Evolutionary conservation across 495 filamentous ascomycete species (phyloP).

Genomic region (Recurvomyces mirabilis): DNA sequence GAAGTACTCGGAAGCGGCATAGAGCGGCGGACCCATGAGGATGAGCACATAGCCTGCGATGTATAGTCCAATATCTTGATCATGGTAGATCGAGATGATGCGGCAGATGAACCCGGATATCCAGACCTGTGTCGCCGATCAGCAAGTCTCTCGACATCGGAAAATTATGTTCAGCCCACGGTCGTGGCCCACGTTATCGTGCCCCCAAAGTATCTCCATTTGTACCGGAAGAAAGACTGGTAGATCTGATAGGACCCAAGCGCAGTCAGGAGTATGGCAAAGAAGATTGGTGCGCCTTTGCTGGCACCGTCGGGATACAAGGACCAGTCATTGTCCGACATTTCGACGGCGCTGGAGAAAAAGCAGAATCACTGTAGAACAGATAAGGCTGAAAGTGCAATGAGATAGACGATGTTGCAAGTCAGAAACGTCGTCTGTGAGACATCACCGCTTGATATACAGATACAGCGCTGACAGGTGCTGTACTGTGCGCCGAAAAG

Average conservation of each 20-base stretch:
- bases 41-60: slow-evolving; percentile 12
- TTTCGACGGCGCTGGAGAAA: too few relatives aligned
- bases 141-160: not conserved
- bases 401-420: too few relatives aligned
- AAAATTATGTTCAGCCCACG: not conserved
- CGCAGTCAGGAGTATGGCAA: slow-evolving; percentile 6
- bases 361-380: too few relatives aligned
- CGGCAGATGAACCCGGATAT: slow-evolving; percentile 11
- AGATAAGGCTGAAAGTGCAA: too few relatives aligned
- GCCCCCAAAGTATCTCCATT: slow-evolving; percentile 6
- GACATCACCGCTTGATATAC: too few relatives aligned
- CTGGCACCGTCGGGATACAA: slow-evolving; percentile 10
- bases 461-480: too few relatives aligned
- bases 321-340: slow-evolving; percentile 12
- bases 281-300: slow-evolving; percentile 14
- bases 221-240: slow-evolving; percentile 8
- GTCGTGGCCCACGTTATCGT: slow-evolving; percentile 6
- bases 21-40: slow-evolving; percentile 40
- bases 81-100: slow-evolving; percentile 5
- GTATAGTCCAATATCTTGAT: slow-evolving; percentile 5
- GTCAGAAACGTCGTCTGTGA: too few relatives aligned
- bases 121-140: slow-evolving; percentile 1
- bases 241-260: slow-evolving; percentile 4
- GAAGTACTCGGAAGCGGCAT: slow-evolving; percentile 64
- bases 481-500: too few relatives aligned